Conservation (phyloP, 2,329 filamentous ascomycete species). For the Curvularia verruculosa region DNA sequence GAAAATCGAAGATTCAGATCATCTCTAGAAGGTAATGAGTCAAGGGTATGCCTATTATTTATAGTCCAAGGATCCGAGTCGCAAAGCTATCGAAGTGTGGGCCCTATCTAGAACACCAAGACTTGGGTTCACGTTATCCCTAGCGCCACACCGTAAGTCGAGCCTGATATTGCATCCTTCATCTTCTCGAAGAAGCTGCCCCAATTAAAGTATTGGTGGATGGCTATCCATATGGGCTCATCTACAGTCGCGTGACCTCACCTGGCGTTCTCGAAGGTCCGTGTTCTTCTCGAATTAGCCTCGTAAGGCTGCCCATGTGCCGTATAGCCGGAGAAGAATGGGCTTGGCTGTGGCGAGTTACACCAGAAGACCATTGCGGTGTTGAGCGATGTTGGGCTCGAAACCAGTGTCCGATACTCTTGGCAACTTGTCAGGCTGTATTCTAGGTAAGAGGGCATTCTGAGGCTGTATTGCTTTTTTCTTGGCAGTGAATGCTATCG, state of each 20-base stretch:
- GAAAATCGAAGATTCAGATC: neutral
- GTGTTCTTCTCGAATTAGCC: neutral
- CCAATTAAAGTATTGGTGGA: conserved; percentile 6
- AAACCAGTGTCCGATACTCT: neutral
- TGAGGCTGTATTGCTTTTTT: neutral
- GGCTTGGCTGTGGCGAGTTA: neutral
- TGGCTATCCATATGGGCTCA: neutral
- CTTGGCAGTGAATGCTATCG: neutral
- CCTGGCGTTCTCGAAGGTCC: neutral
- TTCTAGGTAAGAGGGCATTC: too few relatives aligned
- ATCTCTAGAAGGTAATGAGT: neutral
- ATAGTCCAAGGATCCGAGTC: neutral
- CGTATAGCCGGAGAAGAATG: neutral
- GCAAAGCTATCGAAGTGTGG: neutral
- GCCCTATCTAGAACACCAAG: conserved; percentile 8
- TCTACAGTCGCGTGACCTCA: conserved; percentile 8
- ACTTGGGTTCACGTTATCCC: neutral
- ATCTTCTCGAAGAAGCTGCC: neutral
- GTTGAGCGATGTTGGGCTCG: neutral
- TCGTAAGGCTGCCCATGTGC: conserved; percentile 3
- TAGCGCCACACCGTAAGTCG: conserved; percentile 5
- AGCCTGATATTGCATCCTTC: conserved; percentile 5
- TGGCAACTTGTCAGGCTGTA: neutral
- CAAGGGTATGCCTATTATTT: neutral
- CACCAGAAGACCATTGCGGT: neutral